Conservation (phyloP, 2,329 filamentous ascomycete genomes). For the Furcasterigmium furcatum region DNA sequence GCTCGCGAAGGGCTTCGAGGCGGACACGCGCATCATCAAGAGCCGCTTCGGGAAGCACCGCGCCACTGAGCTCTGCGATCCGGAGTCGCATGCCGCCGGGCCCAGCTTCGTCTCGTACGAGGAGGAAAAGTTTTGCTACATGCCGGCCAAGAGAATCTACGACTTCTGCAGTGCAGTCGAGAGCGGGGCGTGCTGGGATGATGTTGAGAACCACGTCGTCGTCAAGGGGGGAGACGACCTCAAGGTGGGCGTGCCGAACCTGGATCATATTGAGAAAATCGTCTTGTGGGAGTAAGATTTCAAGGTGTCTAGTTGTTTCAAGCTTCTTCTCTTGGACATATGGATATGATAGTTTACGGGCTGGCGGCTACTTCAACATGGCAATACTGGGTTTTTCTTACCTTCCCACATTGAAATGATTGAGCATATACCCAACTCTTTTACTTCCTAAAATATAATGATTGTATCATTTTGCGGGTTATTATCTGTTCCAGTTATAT, state of each 20-base stretch:
- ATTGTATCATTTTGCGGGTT: too few relatives aligned
- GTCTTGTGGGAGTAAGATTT: neutral
- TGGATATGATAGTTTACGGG: too few relatives aligned
- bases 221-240: slow-evolving; percentile 11
- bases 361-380: too few relatives aligned
- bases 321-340: too few relatives aligned
- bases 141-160: slow-evolving; percentile 13
- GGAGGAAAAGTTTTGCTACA: slow-evolving; percentile 15
- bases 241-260: neutral
- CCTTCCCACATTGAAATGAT: too few relatives aligned
- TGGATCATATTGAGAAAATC: neutral
- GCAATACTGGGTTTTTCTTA: too few relatives aligned
- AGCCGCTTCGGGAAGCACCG: slow-evolving; percentile 6
- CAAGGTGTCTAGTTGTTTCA: too few relatives aligned
- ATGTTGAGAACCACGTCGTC: slow-evolving; percentile 9
- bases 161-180: slow-evolving; percentile 7
- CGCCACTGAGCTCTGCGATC: slow-evolving; percentile 10
- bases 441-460: too few relatives aligned
- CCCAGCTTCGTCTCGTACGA: slow-evolving; percentile 12
- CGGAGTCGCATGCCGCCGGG: neutral
- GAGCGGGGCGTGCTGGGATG: slow-evolving; percentile 11
- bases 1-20: neutral
- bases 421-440: too few relatives aligned
- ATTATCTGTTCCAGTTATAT: too few relatives aligned
- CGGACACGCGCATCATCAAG: slow-evolving; percentile 6